Percentiles rank a stretch among this genome's conserved stretches.
Evolutionary conservation across 1,284 basidiomycete genomes (phyloP).

Genomic region (Ustilago tritici): DNA sequence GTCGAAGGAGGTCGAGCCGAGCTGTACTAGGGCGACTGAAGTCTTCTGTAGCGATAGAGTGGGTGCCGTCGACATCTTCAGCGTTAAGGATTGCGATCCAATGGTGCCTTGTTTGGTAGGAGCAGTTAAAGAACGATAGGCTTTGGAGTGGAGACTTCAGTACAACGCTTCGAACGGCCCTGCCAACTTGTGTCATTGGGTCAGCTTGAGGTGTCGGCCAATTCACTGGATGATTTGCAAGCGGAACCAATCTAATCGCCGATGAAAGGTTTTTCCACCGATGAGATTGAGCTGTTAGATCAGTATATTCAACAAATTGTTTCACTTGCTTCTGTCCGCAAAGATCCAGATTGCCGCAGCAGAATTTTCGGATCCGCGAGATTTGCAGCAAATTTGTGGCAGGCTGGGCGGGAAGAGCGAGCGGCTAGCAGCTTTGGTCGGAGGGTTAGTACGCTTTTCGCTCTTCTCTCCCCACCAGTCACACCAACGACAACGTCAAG

Average conservation of each 20-base stretch:
- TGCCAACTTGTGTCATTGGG: conserved; percentile 7
- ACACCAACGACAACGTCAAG: conserved; percentile 33
- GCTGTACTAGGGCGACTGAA: conserved; percentile 63
- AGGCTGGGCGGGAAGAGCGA: neutral
- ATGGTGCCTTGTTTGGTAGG: neutral
- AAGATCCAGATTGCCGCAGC: conserved; percentile 29
- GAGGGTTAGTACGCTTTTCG: neutral
- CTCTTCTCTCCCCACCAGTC: conserved; percentile 32
- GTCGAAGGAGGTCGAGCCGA: conserved; percentile 62
- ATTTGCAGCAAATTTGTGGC: conserved; percentile 8
- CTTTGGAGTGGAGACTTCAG: neutral
- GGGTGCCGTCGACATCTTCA: conserved; percentile 40
- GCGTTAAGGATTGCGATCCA: neutral
- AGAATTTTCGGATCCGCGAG: conserved; percentile 29
- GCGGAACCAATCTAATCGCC: neutral
- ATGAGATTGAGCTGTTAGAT: neutral
- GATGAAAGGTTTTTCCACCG: neutral
- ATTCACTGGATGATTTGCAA: conserved; percentile 7
- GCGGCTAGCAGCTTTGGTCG: conserved; percentile 1
- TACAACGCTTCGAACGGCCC: neutral
- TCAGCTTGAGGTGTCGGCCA: conserved; percentile 4
- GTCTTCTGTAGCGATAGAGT: conserved; percentile 47
- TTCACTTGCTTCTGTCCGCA: neutral
- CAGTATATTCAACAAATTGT: neutral
- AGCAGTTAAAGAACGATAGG: neutral